A percentile compares a stretch with the other conserved stretches of the same genome.
Evolutionary conservation across 352 stramenopile genomes (phyloP).

Genomic region (Phytophthora fragariaefolia): DNA sequence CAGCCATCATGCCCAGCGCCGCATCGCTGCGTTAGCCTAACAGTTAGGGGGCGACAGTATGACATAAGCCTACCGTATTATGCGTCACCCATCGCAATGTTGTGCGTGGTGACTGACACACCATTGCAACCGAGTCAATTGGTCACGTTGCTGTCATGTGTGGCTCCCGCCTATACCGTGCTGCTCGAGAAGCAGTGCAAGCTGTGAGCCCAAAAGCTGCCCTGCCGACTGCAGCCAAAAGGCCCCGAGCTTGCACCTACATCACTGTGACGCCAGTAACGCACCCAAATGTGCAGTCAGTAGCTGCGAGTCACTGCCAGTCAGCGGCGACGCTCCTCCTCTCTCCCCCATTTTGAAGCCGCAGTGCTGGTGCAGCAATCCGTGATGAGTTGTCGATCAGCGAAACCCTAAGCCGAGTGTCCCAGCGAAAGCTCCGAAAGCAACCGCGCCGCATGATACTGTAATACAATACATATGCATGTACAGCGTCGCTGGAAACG

Average conservation of each 20-base stretch:
- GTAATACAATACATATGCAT: no score
- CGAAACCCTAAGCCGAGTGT: conserved; percentile 24
- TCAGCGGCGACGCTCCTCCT: background rate
- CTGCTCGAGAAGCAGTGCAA: background rate
- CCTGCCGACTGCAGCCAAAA: background rate
- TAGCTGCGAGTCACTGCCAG: no score
- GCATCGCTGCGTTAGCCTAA: no score
- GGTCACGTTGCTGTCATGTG: no score
- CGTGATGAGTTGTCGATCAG: conserved; percentile 30
- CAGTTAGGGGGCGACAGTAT: no score
- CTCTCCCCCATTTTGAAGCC: conserved; percentile 1
- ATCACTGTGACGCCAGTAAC: background rate
- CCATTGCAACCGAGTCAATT: background rate
- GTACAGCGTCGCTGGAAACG: background rate
- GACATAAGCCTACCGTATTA: no score
- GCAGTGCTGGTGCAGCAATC: conserved; percentile 3
- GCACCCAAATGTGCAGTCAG: conserved; percentile 1
- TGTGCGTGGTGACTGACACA: no score
- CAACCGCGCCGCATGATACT: conserved; percentile 21
- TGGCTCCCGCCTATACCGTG: no score
- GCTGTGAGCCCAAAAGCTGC: no score
- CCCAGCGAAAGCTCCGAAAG: conserved; percentile 14
- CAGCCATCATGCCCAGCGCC: no score
- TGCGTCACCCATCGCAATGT: no score
- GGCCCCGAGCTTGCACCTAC: background rate